Evolutionary conservation across 164 flowering plant species (phyloP), one percentile per base, ranked within the genome.

Genomic region (Tinospora cordifolia): DNA sequence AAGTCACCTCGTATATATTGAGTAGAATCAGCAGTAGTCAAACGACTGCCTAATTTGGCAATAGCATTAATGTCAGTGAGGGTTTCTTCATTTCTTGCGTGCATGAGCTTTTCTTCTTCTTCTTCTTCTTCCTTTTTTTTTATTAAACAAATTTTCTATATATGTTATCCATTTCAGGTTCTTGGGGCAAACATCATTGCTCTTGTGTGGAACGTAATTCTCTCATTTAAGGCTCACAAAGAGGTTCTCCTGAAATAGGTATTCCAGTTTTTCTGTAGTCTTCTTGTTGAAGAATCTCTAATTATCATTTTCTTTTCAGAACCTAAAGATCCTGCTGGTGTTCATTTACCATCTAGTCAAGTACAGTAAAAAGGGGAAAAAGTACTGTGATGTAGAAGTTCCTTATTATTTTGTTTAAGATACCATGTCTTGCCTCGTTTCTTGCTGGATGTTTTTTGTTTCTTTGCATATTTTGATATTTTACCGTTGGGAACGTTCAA

Each of bases 191-290:
- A 93, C 75, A 69, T 86, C 8, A 67, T 93, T 75, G 87, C 97
- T 69, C 62, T 93, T 46, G 82, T 79, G 54, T 93, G 98, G 98
- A 93, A 93, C 73, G 97, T 93, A 72, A 88, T 91, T 68, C 89
- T 93, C 41, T 93, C 96, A 63, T 93, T 85, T 66, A 91, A 87
- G 82, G 97, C 98, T 74, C 98, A 93, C 84, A 91, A 85, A 77
- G 91, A 84, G 72, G 71, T 93, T 69, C 67, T 85, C 51, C 70
- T 81, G n/a, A 83, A 87, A 80, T 83, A 90, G 85, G 89, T 82
- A 74, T 14, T 15, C 36, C 60, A 68, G 19, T 51, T 51, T 21
- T 40, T 59, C 22, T 25, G 27, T 8, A 15, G 26, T 14, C 7
- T 8, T 19, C 9, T 54, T 4, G 60, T 15, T n/a, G 6, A 19